These are phyloP conservation scores for Auriscalpium microsporum DNA, from an alignment of 768 basidiomycete genomes.

Conservation along the genomic window DNA sequence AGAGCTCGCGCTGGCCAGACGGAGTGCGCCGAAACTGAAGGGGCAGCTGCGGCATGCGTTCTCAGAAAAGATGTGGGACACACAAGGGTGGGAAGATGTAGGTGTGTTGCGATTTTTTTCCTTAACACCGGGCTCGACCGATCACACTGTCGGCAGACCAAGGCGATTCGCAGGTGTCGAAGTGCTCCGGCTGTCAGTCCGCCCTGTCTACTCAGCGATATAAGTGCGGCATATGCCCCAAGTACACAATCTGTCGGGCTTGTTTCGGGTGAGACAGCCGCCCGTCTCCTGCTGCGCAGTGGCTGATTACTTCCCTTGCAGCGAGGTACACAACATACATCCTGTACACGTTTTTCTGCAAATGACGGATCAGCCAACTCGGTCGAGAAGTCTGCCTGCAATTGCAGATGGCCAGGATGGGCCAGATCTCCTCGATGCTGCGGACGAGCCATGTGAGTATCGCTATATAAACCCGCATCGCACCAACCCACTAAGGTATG, in stretches of 20 bases:
- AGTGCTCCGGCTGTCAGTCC: constrained; percentile 78
- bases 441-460: constrained; percentile 11
- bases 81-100: constrained; percentile 79
- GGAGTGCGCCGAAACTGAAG: constrained; percentile 63
- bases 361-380: constrained; percentile 54
- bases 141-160: constrained; percentile 43
- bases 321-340: constrained; percentile 87
- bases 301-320: constrained; percentile 22
- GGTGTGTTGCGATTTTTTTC: constrained; percentile 41
- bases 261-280: constrained; percentile 59
- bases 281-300: neutral
- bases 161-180: constrained; percentile 51
- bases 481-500: neutral
- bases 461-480: neutral
- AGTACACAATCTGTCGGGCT: constrained; percentile 73
- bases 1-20: constrained; percentile 45
- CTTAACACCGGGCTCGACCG: neutral
- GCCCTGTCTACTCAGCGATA: constrained; percentile 56
- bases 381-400: constrained; percentile 35
- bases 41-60: constrained; percentile 80
- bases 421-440: constrained; percentile 1
- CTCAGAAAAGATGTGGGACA: constrained; percentile 79
- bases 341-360: constrained; percentile 81
- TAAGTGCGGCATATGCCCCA: constrained; percentile 76
- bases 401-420: constrained; percentile 10